Conservation (phyloP, 1,284 basidiomycete species). For the Naganishia liquefaciens region DNA sequence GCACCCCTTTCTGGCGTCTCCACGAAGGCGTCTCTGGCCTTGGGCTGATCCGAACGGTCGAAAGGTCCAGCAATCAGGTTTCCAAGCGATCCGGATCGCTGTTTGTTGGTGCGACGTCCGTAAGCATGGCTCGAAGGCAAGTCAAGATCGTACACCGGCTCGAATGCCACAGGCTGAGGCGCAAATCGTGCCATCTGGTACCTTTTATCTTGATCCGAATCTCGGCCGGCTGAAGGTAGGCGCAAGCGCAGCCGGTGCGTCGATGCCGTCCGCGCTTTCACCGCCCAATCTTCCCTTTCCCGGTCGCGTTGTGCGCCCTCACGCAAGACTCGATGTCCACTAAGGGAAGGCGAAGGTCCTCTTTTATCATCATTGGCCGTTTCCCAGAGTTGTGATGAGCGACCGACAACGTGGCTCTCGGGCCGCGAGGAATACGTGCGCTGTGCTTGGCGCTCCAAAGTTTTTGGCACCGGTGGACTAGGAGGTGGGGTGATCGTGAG, state of each 20-base stretch:
- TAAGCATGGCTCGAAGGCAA: neutral
- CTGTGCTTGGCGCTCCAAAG: neutral
- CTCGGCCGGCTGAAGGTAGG: neutral
- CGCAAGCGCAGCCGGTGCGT: slow-evolving; percentile 5
- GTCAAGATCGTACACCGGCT: neutral
- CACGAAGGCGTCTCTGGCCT: neutral
- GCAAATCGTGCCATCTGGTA: slow-evolving; percentile 17
- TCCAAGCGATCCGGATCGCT: slow-evolving; percentile 12
- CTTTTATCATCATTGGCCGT: neutral
- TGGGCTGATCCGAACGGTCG: no score
- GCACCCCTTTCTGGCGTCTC: neutral
- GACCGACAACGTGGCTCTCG: slow-evolving; percentile 15
- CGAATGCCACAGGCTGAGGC: slow-evolving; percentile 16
- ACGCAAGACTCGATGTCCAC: slow-evolving; percentile 6
- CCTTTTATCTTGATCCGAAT: neutral
- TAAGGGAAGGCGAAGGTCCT: slow-evolving; percentile 4
- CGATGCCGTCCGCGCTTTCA: neutral
- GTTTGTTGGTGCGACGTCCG: no score
- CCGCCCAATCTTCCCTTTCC: slow-evolving; percentile 19
- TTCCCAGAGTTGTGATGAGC: neutral
- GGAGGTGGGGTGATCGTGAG: slow-evolving; percentile 25
- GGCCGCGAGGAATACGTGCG: slow-evolving; percentile 1
- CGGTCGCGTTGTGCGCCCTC: slow-evolving; percentile 12
- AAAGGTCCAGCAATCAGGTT: slow-evolving; percentile 4
- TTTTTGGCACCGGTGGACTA: slow-evolving; percentile 5